Base-by-base conservation (phyloP, 257 asterid species). In the Jacaranda mimosifolia region DNA sequence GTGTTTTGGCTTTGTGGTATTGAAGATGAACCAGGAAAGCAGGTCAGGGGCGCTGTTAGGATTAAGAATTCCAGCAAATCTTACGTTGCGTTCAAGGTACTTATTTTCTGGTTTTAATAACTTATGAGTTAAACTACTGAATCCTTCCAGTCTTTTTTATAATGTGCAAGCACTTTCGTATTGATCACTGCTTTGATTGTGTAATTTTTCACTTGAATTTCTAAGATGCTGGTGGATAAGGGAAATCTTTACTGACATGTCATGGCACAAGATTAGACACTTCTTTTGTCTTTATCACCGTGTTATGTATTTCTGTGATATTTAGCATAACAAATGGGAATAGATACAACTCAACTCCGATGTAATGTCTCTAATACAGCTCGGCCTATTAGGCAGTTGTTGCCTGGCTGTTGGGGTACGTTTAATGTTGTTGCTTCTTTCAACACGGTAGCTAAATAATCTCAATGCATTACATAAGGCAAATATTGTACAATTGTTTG, bases 11-110 rank as follows among this genome's bases (percentile, higher is more conserved):
- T 74, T 73, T 81, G 36, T 48, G 53, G 53, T 71, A 68, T 66
- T 81, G 81, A 72, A 89, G 96, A 91, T 79, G 96, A 91, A 81
- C 90, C 96, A 6, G 94, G 96, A 56, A 89, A 89, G 70, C 96
- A 89, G 83, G 92, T 49, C 81, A 84, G 85, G 65, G 87, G 96
- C 83, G 96, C 96, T 74, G 91, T 87, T 18, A 83, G 82, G 80
- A 86, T 91, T 76, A 91, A 89, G 81, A 89, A 91, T 82, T 73
- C 89, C 46, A 91, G 88, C 91, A 91, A 85, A 80, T 89, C 96
- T 65, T 82, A 80, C 77, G 92, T 89, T 12, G 91, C 90, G 1
- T 91, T 91, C 71, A 91, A 91, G 96, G 94, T 91, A 72, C 48
- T 57, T 62, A 10, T 42, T 13, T 32, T 6, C 48, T 56, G 59